Percentiles rank a stretch among this genome's conserved stretches.
Conservation (phyloP, 176 grass and related monocot species). For the Lolium multiflorum region DNA sequence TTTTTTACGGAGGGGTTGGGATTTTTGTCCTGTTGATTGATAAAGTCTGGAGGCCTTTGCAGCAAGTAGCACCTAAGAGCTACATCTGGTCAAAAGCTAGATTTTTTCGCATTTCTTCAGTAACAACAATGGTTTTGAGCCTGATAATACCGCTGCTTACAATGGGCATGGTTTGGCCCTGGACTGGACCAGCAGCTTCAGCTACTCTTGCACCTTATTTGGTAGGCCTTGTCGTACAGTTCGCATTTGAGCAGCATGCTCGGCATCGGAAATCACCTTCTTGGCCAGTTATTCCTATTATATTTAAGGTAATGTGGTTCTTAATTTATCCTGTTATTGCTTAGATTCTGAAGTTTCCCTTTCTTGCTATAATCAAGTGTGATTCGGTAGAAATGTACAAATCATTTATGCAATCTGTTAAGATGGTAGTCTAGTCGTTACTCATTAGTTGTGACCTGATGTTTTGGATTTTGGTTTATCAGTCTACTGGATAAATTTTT, state of each 20-base stretch:
- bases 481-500: background rate
- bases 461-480: background rate
- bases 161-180: slow-evolving; percentile 98
- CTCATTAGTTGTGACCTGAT: background rate
- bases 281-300: slow-evolving; percentile 90
- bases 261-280: slow-evolving; percentile 78
- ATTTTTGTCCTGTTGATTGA: slow-evolving; percentile 91
- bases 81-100: slow-evolving; percentile 66
- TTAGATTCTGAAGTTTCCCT: slow-evolving; percentile 27
- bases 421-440: slow-evolving; percentile 16
- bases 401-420: slow-evolving; percentile 26
- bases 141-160: slow-evolving; percentile 94
- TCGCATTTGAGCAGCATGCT: slow-evolving; percentile 91
- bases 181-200: slow-evolving; percentile 96
- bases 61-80: slow-evolving; percentile 62
- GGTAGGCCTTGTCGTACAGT: slow-evolving; percentile 92
- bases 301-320: slow-evolving; percentile 76
- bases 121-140: slow-evolving; percentile 80
- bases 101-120: slow-evolving; percentile 83
- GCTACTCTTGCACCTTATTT: slow-evolving; percentile 96
- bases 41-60: slow-evolving; percentile 77
- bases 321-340: slow-evolving; percentile 6
- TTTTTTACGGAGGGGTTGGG: slow-evolving; percentile 85
- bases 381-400: background rate
- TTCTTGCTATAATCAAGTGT: slow-evolving; percentile 17